Percentiles rank a stretch among this genome's conserved stretches.
Evolutionary conservation across 2,329 filamentous ascomycete species (phyloP).

Genomic region (Elsinoe australis): DNA sequence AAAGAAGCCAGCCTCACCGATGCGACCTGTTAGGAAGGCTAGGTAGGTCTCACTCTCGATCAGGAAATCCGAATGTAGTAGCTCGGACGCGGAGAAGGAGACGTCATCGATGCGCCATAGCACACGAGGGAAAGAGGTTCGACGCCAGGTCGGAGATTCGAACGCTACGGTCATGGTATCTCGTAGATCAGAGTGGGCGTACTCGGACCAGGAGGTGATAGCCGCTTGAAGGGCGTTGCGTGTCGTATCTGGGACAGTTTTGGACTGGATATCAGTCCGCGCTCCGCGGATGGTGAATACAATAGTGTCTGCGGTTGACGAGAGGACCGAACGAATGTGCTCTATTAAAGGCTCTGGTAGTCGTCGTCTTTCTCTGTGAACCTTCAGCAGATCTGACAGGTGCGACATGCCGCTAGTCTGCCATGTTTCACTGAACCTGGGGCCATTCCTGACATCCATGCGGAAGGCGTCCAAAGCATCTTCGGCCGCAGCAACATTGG

Average conservation of each 20-base stretch:
- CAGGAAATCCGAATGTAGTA: conserved; percentile 70
- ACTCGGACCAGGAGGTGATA: conserved; percentile 67
- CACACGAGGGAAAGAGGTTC: conserved; percentile 86
- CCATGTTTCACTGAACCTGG: conserved; percentile 31
- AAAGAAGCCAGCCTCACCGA: conserved; percentile 56
- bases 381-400: conserved; percentile 26
- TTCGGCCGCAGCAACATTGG: conserved; percentile 38
- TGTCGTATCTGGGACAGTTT: conserved; percentile 37
- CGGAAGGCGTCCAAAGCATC: conserved; percentile 49
- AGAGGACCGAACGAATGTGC: conserved; percentile 61
- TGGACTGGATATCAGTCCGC: conserved; percentile 28
- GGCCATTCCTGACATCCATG: conserved; percentile 28
- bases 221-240: conserved; percentile 48
- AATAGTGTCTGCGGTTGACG: conserved; percentile 47
- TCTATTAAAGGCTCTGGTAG: conserved; percentile 60
- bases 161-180: conserved; percentile 73
- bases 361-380: conserved; percentile 15
- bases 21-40: conserved; percentile 74
- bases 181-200: conserved; percentile 75
- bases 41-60: conserved; percentile 68
- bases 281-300: conserved; percentile 40
- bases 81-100: conserved; percentile 69
- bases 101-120: conserved; percentile 95
- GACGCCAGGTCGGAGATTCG: conserved; percentile 65
- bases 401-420: conserved; percentile 27